phyloP scores from a whole-genome alignment of 75 land plant species.

The Isoetes taiwanensis region DNA sequence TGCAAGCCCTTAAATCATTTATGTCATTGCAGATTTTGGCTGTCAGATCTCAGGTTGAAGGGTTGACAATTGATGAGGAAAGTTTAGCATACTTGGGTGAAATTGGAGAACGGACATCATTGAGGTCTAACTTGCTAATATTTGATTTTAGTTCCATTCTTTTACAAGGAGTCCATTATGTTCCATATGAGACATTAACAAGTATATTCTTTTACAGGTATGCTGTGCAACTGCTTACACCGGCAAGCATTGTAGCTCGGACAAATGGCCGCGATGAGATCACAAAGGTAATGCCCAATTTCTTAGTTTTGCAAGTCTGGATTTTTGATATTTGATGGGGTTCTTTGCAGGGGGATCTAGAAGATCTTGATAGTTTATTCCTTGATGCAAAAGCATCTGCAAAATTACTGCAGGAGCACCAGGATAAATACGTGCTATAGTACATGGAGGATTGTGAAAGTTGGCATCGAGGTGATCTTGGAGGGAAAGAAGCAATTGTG shows the following conservation, averaged over 20 bases:
- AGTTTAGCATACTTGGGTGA: conserved; percentile 84
- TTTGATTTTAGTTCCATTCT: no score
- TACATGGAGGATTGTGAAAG: no score
- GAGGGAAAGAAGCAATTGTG: no score
- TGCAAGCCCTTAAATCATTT: no score
- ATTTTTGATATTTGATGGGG: conserved; percentile 5
- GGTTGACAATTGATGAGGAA: conserved; percentile 64
- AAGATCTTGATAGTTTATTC: conserved; percentile 55
- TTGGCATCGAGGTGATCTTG: no score
- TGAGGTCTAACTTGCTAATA: no score
- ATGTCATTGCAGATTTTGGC: conserved; percentile 92
- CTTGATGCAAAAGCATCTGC: conserved; percentile 96
- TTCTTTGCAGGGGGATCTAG: conserved; percentile 71
- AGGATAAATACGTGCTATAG: conserved; percentile 85
- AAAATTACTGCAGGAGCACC: conserved; percentile 82
- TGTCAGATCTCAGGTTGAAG: conserved; percentile 91
- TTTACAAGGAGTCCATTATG: background rate
- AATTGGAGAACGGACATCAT: conserved; percentile 68
- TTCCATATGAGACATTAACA: background rate
- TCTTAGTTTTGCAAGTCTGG: no score
- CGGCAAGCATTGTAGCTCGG: conserved; percentile 79
- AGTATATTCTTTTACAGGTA: conserved; percentile 43
- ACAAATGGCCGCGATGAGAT: conserved; percentile 87
- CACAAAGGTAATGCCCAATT: conserved; percentile 48
- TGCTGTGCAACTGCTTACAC: conserved; percentile 86